Evolutionary conservation across 345 rosid species (phyloP), one percentile per base, ranked within the genome.

Genomic region (Corchorus olitorius): DNA sequence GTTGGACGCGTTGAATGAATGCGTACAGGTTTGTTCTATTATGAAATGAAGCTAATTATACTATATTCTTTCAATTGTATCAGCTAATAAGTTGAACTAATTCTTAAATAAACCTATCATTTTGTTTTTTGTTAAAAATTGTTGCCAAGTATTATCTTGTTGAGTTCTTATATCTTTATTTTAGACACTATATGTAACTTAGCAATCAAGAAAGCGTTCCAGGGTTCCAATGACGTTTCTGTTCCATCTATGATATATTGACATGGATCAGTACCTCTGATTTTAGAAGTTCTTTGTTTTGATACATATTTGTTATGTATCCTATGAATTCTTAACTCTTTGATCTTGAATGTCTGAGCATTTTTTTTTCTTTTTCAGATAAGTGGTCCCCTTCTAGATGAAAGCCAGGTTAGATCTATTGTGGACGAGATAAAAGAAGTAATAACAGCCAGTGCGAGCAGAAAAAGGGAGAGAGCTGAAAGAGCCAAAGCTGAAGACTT

Each of bases 401-500:
- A 92, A 85, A 83, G 78, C 68, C 97, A 97, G 89, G 98, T 97
- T 79, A 89, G 89, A 83, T 90, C 98, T 56, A 79, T 97, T 35
- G 97, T 97, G 70, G 97, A 97, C 22, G 98, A 94, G 89, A 72
- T 97, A 68, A 97, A 97, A 80, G 95, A 87, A 79, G 97, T 92
- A 54, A 90, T 97, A 80, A 94, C 97, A 34, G 97, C 99, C 70
- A 97, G 99, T 89, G 89, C 97, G 50, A 97, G 97, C 75, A 87
- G 99, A 80, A 97, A 94, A 73, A 85, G 89, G 59, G 99, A 97
- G 81, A 79, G 99, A 80, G 97, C 93, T 59, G 98, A 97, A 78
- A 92, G 99, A 80, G 85, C 95, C 77, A 88, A 80, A 86, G 99
- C 97, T 56, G 99, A 97, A 87, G 99, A 97, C 74, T 97, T 97